Evolutionary conservation across 1,284 basidiomycete genomes (phyloP).

Genomic region (Sanghuangporus baumii): DNA sequence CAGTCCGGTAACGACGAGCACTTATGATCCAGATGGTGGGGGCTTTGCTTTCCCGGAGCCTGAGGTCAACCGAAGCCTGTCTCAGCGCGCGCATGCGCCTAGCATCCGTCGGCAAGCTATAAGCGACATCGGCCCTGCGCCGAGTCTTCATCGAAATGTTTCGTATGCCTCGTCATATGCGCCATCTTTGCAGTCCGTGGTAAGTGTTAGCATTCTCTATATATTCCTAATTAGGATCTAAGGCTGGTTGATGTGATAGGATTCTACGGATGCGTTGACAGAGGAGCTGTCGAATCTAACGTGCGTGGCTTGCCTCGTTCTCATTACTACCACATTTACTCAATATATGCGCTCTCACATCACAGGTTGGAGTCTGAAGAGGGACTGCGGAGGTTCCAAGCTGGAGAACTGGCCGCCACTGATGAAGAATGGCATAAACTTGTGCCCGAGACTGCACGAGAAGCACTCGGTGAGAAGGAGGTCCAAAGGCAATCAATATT

Average conservation of each 20-base stretch:
- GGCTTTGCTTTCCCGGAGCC: conserved; percentile 19
- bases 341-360: conserved; percentile 19
- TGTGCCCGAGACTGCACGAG: conserved; percentile 60
- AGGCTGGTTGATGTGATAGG: conserved; percentile 3
- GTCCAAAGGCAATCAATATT: conserved; percentile 76
- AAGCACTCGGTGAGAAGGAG: conserved; percentile 64
- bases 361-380: conserved; percentile 57
- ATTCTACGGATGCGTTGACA: conserved; percentile 32
- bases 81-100: conserved; percentile 3
- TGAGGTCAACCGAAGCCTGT: conserved; percentile 16
- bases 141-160: conserved; percentile 1
- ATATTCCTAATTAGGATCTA: background rate
- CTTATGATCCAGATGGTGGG: conserved; percentile 4
- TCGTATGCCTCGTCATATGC: conserved; percentile 15
- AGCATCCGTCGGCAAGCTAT: background rate
- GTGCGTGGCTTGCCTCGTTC: conserved; percentile 32
- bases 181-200: conserved; percentile 3
- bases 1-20: conserved; percentile 7
- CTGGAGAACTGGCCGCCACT: conserved; percentile 47
- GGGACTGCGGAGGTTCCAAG: conserved; percentile 57
- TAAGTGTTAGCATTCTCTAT: background rate
- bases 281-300: conserved; percentile 48
- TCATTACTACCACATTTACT: background rate
- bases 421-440: conserved; percentile 77
- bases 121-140: conserved; percentile 12